Percentiles rank a stretch among this genome's conserved stretches.
Evolutionary conservation across 192 early-diverging fungal genomes (phyloP).

Genomic region (Ambispora gerdemannii): DNA sequence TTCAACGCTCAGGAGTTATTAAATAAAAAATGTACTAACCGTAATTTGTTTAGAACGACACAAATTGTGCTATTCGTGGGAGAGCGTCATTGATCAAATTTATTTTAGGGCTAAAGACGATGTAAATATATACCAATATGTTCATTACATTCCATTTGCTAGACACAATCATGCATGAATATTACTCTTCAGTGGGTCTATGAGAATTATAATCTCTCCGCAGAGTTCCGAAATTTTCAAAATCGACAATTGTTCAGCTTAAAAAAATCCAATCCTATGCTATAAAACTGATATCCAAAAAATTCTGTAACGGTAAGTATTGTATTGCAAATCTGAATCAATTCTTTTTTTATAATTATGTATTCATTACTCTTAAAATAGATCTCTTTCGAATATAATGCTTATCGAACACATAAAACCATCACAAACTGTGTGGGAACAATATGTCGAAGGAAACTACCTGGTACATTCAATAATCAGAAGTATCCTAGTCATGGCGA

Average conservation of each 20-base stretch:
- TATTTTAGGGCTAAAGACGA: conserved; percentile 21
- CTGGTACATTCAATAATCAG: too few relatives aligned
- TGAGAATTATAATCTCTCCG: conserved; percentile 25
- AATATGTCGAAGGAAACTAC: not conserved
- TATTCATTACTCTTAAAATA: conserved; percentile 23
- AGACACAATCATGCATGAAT: not conserved
- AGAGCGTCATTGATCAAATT: conserved; percentile 23
- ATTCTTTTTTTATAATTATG: not conserved
- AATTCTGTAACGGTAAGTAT: conserved; percentile 21
- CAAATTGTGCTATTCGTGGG: conserved; percentile 13
- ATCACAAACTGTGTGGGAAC: conserved; percentile 9
- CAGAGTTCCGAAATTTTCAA: conserved; percentile 19
- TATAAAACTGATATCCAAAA: conserved; percentile 23
- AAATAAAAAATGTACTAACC: conserved; percentile 26
- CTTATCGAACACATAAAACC: conserved; percentile 18
- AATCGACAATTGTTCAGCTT: conserved; percentile 13
- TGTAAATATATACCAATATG: conserved; percentile 11
- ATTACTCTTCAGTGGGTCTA: conserved; percentile 13
- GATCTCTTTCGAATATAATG: conserved; percentile 16
- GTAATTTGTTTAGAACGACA: conserved; percentile 24
- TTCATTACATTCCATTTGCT: conserved; percentile 11
- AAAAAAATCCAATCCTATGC: conserved; percentile 20
- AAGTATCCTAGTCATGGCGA: too few relatives aligned
- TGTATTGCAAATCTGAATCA: not conserved
- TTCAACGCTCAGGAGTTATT: conserved; percentile 7